phyloP scores from a whole-genome alignment of 2,329 filamentous ascomycete species.

The Pestalotiopsis sp. region DNA sequence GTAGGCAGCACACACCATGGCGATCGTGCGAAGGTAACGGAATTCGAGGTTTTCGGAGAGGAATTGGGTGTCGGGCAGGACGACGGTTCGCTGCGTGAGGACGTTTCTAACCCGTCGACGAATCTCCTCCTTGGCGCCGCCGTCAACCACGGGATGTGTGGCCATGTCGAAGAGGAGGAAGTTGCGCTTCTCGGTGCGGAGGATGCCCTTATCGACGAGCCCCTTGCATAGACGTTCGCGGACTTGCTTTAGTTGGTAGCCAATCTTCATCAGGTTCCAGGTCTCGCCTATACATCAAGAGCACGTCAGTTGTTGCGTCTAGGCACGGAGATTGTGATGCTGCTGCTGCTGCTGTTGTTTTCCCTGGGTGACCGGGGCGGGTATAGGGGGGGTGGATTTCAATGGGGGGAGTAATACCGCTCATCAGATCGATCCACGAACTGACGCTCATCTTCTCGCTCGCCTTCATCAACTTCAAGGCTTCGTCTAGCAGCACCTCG shows the following conservation, averaged over 20 bases:
- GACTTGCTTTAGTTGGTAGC: constrained; percentile 98
- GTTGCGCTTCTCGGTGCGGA: constrained; percentile 98
- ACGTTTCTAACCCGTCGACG: constrained; percentile 89
- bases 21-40: constrained; percentile 85
- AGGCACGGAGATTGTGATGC: constrained; percentile 7
- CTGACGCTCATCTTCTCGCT: constrained; percentile 99
- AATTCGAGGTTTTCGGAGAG: constrained; percentile 94
- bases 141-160: constrained; percentile 94
- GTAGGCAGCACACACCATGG: constrained; percentile 97
- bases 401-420: constrained; percentile 61
- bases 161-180: constrained; percentile 99
- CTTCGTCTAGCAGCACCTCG: constrained; percentile 95
- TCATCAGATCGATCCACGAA: constrained; percentile 99
- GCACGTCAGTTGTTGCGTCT: constrained; percentile 13
- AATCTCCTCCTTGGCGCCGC: constrained; percentile 97
- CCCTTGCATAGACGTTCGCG: constrained; percentile 96
- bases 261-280: constrained; percentile 99
- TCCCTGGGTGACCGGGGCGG: not conserved
- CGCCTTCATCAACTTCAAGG: constrained; percentile 99
- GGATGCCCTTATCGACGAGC: constrained; percentile 96
- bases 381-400: constrained; percentile 10
- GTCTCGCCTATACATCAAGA: constrained; percentile 78
- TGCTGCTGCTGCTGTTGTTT: not conserved
- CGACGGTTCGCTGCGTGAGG: constrained; percentile 90
- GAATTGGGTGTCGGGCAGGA: constrained; percentile 83